These are phyloP conservation scores for Chlorella sp. DNA, from an alignment of 139 green algal genomes.

Conservation along the genomic window DNA sequence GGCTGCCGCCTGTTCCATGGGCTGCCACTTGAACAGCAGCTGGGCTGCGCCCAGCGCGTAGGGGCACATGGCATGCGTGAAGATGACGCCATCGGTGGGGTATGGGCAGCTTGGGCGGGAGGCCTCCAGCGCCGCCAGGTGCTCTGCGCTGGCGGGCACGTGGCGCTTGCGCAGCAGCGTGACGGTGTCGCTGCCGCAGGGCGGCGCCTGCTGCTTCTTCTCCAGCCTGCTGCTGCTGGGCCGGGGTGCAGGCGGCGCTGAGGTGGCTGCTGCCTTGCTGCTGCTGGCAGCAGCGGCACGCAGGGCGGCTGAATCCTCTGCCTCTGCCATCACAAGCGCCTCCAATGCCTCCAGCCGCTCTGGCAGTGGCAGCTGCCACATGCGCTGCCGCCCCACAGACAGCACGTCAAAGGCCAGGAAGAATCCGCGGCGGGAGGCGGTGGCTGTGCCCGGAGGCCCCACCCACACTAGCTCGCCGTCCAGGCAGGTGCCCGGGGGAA, in stretches of 20 bases:
- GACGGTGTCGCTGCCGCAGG: neutral
- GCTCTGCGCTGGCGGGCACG: neutral
- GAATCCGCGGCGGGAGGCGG: neutral
- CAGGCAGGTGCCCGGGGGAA: neutral
- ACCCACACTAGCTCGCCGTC: slow-evolving; percentile 12
- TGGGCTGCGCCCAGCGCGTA: neutral
- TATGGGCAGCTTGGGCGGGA: neutral
- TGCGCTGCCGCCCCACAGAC: neutral
- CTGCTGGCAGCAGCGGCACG: neutral
- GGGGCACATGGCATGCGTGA: neutral
- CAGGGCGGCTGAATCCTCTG: neutral
- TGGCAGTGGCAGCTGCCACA: neutral
- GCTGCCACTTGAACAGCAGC: slow-evolving; percentile 14
- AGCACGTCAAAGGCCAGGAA: slow-evolving; percentile 10
- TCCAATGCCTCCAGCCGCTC: neutral
- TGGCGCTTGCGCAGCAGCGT: slow-evolving; percentile 9
- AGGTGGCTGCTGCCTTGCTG: neutral
- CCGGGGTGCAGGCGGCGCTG: neutral
- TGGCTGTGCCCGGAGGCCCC: neutral
- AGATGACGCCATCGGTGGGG: neutral
- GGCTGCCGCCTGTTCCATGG: neutral
- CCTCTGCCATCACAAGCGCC: neutral
- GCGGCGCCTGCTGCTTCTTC: slow-evolving; percentile 17
- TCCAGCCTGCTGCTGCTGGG: neutral
- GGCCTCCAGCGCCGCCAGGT: neutral